These are phyloP conservation scores for Carex kokanica DNA, from an alignment of 176 grass and related monocot genomes.

Conservation along the genomic window DNA sequence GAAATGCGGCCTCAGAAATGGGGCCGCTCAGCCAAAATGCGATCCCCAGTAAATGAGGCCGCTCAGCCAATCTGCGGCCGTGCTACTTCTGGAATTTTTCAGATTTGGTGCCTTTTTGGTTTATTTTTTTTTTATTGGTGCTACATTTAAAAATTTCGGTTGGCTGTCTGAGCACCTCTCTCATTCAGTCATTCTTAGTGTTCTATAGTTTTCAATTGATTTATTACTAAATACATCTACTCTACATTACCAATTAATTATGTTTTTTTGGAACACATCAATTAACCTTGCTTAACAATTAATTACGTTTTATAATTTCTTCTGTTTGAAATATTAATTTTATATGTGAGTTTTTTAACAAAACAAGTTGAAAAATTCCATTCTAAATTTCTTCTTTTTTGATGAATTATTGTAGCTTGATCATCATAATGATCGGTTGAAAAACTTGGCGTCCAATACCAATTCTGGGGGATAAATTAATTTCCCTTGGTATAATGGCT, in stretches of 20 bases:
- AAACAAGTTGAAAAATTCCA: background rate
- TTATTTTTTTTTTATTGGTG: too few relatives aligned
- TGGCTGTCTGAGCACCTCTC: background rate
- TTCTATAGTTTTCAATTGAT: background rate
- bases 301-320: background rate
- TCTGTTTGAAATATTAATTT: background rate
- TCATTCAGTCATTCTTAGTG: background rate
- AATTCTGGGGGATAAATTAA: slow-evolving; percentile 34
- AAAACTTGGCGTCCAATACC: slow-evolving; percentile 27
- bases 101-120: too few relatives aligned
- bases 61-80: too few relatives aligned
- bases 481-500: slow-evolving; percentile 45
- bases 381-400: background rate
- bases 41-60: too few relatives aligned
- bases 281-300: too few relatives aligned
- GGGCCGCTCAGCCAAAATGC: too few relatives aligned
- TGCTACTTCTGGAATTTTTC: too few relatives aligned
- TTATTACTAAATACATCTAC: background rate
- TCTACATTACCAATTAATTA: too few relatives aligned
- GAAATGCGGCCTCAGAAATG: too few relatives aligned
- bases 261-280: too few relatives aligned
- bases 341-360: background rate
- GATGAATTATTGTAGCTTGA: background rate
- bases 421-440: background rate
- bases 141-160: too few relatives aligned